Percentiles rank a stretch among this genome's conserved stretches.
These are phyloP conservation scores for Hirsutella minnesotensis DNA, from an alignment of 2,329 filamentous ascomycete species.

Conservation along the genomic window DNA sequence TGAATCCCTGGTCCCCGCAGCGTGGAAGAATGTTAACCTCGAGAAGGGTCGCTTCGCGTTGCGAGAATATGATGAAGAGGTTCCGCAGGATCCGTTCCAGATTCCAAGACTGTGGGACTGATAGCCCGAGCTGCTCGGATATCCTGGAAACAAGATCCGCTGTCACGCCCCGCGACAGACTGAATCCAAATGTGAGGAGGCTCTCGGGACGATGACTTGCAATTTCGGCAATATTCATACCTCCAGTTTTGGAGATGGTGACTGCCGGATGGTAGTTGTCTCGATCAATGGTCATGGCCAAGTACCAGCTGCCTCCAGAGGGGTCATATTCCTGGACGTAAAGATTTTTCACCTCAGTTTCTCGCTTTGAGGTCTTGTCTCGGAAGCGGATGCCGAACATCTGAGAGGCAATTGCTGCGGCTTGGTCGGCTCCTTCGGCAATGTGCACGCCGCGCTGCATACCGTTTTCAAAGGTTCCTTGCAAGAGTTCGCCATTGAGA, in stretches of 20 bases:
- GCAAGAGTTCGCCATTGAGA: conserved; percentile 7
- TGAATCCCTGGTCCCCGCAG: conserved; percentile 16
- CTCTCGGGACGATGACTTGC: background rate
- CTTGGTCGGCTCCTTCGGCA: conserved; percentile 8
- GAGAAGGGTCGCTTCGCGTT: conserved; percentile 33
- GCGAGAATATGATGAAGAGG: conserved; percentile 26
- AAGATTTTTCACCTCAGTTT: conserved; percentile 15
- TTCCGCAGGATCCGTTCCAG: conserved; percentile 11
- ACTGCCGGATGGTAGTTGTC: conserved; percentile 25
- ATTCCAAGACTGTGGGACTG: background rate
- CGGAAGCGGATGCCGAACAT: conserved; percentile 8
- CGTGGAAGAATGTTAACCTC: conserved; percentile 27
- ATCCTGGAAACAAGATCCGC: conserved; percentile 9
- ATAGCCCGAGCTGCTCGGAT: conserved; percentile 1
- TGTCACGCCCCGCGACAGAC: conserved; percentile 15
- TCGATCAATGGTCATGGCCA: conserved; percentile 30
- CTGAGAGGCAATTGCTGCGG: conserved; percentile 7
- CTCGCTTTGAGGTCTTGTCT: background rate
- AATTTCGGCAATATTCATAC: conserved; percentile 10
- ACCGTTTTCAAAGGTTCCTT: conserved; percentile 6
- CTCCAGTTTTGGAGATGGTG: conserved; percentile 18
- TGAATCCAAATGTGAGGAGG: conserved; percentile 12
- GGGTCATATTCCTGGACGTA: conserved; percentile 22
- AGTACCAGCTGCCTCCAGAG: conserved; percentile 23
- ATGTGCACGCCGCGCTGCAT: conserved; percentile 4